Evolutionary conservation across 2,329 filamentous ascomycete genomes (phyloP), one percentile per base, ranked within the genome.

Genomic region (Fusarium lateritium): DNA sequence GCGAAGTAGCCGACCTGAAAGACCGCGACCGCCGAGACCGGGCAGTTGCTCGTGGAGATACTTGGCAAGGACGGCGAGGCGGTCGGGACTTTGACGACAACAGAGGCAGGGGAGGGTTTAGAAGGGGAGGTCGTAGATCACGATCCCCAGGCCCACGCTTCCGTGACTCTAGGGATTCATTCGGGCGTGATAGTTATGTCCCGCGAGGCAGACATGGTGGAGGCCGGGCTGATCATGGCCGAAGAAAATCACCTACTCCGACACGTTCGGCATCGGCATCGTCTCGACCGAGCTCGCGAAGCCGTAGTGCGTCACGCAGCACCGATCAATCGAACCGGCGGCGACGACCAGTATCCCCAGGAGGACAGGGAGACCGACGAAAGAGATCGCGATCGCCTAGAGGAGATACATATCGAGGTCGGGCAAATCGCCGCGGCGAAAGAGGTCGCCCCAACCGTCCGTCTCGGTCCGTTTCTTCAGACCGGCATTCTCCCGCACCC

Each of bases 1-100:
- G 89, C 65, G 91, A 94, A 53, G 75, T 93, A 42, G 87, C 91
- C 67, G 85, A 86, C 40, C 83, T 93, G 55, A 88, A 92, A 76
- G 89, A 92, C 59, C 85, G 86, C 59, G 90, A 92, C 55, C 84
- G 86, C 47, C 82, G 85, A 62, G 85, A 86, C 46, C 81, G 86
- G 67, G 81, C 83, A 54, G 82, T 86, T 64, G 83, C 84, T 40
- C 83, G 84, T 26, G 82, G 83, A 21, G 87, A 88, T 62, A 83
- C 82, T 39, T 87, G 86, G 81, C 84, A 85, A 49, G 83, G 84
- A 21, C 82, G 87, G 62, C 83, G 85, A 55, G 83, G 85, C 39
- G 84, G 88, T 63, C 82, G 86, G 66, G 83, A 83, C 49, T 81
- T 80, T 45, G 83, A 83, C 46, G 83, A 83, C 24, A 79, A 77